Evolutionary conservation across 2,329 filamentous ascomycete genomes (phyloP).

Genomic region (Diaporthe vaccinii): DNA sequence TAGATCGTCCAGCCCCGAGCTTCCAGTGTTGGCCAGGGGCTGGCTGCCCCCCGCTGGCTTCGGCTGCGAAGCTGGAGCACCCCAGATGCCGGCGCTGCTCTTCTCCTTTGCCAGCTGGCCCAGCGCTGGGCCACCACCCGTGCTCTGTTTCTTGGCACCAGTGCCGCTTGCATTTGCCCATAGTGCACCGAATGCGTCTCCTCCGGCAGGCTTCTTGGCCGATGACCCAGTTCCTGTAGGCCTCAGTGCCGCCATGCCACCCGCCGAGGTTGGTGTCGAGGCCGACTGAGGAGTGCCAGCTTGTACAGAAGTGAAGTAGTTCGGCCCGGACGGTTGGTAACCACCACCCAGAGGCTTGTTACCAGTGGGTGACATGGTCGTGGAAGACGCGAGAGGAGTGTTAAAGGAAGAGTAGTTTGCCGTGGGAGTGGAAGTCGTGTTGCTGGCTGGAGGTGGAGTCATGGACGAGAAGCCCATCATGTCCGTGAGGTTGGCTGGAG

Average conservation of each 20-base stretch:
- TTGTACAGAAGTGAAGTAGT: conserved; percentile 91
- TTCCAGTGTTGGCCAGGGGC: conserved; percentile 42
- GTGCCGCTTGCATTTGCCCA: conserved; percentile 81
- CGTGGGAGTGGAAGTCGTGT: conserved; percentile 65
- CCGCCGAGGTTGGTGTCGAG: conserved; percentile 44
- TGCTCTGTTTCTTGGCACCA: conserved; percentile 79
- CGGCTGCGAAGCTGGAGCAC: conserved; percentile 69
- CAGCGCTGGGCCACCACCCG: conserved; percentile 80
- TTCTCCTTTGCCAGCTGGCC: conserved; percentile 98
- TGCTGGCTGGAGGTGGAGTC: conserved; percentile 76
- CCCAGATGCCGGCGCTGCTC: conserved; percentile 95
- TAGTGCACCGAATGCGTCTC: conserved; percentile 90
- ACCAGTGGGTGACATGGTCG: conserved; percentile 53
- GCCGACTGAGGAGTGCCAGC: conserved; percentile 53
- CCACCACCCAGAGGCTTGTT: conserved; percentile 67
- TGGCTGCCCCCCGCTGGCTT: conserved; percentile 48
- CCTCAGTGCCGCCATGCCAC: conserved; percentile 47
- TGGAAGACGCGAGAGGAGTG: conserved; percentile 56
- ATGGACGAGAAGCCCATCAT: conserved; percentile 85
- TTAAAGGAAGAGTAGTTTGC: conserved; percentile 76
- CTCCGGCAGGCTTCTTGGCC: conserved; percentile 66
- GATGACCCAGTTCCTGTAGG: conserved; percentile 43
- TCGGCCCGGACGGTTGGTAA: conserved; percentile 85
- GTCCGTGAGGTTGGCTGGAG: conserved; percentile 82
- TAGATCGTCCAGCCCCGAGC: conserved; percentile 62